Percentiles rank a stretch among this genome's conserved stretches.
Conservation (phyloP, 202 grass and related monocot genomes). For the Bolboschoenoplectus hybrid region DNA sequence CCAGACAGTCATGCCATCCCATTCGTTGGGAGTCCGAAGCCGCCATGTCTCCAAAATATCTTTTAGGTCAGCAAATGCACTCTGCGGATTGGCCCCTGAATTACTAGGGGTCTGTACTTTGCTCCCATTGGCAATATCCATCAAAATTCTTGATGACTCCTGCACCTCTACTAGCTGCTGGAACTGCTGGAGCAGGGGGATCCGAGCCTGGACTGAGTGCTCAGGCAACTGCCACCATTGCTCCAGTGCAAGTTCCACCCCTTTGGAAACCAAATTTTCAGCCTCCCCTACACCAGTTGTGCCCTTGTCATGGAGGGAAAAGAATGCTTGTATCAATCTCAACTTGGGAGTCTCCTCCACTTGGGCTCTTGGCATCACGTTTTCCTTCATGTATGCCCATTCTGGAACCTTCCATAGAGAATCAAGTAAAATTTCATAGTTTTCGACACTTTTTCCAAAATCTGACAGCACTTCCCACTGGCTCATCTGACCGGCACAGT, state of each 20-base stretch:
- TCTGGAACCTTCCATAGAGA: constrained; percentile 97
- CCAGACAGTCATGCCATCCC: constrained; percentile 96
- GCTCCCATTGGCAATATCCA: constrained; percentile 96
- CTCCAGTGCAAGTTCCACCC: constrained; percentile 92
- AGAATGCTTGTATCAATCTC: constrained; percentile 84
- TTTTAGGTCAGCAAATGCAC: constrained; percentile 88
- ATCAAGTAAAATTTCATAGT: constrained; percentile 93
- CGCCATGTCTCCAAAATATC: constrained; percentile 99
- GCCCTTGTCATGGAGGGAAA: constrained; percentile 82
- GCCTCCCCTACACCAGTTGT: constrained; percentile 81
- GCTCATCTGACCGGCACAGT: constrained; percentile 88
- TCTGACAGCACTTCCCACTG: constrained; percentile 97
- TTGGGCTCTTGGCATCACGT: constrained; percentile 84
- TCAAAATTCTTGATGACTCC: constrained; percentile 88
- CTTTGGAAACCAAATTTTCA: constrained; percentile 83
- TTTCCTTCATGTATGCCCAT: constrained; percentile 98
- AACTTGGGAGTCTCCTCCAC: constrained; percentile 90
- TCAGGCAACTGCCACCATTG: constrained; percentile 99
- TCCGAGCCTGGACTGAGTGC: constrained; percentile 87
- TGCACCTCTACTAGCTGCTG: constrained; percentile 98
- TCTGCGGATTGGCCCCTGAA: constrained; percentile 80
- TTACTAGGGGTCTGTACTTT: constrained; percentile 76
- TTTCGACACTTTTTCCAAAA: constrained; percentile 97
- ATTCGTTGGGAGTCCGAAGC: constrained; percentile 92
- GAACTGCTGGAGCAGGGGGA: constrained; percentile 93